These are phyloP conservation scores for Trametes punicea DNA, from an alignment of 768 basidiomycete genomes.

Conservation along the genomic window DNA sequence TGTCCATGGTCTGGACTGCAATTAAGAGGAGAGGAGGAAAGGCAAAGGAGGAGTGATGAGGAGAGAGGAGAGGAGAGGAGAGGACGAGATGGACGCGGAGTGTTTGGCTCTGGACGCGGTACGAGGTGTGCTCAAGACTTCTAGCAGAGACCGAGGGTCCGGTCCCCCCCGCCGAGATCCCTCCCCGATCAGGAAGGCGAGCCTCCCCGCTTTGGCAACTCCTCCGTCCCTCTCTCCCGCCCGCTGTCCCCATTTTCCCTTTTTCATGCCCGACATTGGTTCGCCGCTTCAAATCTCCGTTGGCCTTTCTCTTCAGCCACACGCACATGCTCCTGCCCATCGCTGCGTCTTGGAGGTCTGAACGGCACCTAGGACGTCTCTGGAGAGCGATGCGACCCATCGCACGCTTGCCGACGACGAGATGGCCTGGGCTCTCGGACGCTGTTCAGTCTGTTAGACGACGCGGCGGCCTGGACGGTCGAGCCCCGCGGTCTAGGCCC, in stretches of 20 bases:
- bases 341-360: neutral
- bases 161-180: slow-evolving; percentile 12
- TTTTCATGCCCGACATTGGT: neutral
- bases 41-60: neutral
- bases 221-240: neutral
- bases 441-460: neutral
- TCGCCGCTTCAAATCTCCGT: neutral
- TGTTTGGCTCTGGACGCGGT: neutral
- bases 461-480: neutral
- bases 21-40: slow-evolving; percentile 8
- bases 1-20: slow-evolving; percentile 26
- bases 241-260: neutral
- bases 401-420: neutral
- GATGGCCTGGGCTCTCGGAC: neutral
- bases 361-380: neutral
- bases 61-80: neutral
- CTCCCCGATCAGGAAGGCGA: slow-evolving; percentile 1
- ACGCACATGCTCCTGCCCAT: neutral
- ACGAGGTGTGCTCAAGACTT: neutral
- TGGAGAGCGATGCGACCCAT: neutral
- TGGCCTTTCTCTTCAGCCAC: neutral
- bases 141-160: neutral
- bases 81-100: neutral
- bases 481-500: slow-evolving; percentile 8
- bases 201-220: neutral